Conservation (phyloP, 2,329 filamentous ascomycete genomes). For the Eurotiales sp. region DNA sequence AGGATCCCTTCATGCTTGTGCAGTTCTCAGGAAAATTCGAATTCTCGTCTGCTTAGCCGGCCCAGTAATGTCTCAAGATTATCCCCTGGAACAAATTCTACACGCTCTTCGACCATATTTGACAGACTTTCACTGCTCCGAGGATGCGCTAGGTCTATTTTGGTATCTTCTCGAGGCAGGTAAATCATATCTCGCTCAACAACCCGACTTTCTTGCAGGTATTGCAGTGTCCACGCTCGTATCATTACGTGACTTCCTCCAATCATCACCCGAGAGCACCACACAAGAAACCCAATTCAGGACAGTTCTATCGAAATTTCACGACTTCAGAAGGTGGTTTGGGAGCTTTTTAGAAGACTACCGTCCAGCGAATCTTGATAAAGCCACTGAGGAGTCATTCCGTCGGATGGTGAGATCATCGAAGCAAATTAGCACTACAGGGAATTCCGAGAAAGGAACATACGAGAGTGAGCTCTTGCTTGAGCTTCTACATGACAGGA, state of each 20-base stretch:
- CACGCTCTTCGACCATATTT: slow-evolving; percentile 75
- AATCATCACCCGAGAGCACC: slow-evolving; percentile 70
- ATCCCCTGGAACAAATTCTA: slow-evolving; percentile 86
- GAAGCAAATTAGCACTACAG: slow-evolving; percentile 61
- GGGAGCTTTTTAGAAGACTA: slow-evolving; percentile 64
- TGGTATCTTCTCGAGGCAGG: slow-evolving; percentile 77
- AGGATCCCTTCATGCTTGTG: slow-evolving; percentile 81
- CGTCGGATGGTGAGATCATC: slow-evolving; percentile 66
- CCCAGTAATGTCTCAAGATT: slow-evolving; percentile 66
- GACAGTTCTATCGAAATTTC: slow-evolving; percentile 70
- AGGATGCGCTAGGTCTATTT: slow-evolving; percentile 82
- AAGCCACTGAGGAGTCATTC: slow-evolving; percentile 56
- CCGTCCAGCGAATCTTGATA: slow-evolving; percentile 49
- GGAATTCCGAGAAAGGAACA: slow-evolving; percentile 65
- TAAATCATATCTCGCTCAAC: slow-evolving; percentile 57
- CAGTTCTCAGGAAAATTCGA: slow-evolving; percentile 79
- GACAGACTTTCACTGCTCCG: slow-evolving; percentile 78
- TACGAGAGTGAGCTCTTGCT: slow-evolving; percentile 76
- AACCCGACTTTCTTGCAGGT: slow-evolving; percentile 74
- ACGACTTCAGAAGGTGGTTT: slow-evolving; percentile 76
- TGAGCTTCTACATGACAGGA: slow-evolving; percentile 73
- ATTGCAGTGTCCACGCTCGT: slow-evolving; percentile 75
- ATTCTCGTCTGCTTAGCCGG: slow-evolving; percentile 78
- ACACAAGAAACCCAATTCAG: slow-evolving; percentile 81
- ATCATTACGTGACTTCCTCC: slow-evolving; percentile 71